Percentiles rank a stretch among this genome's conserved stretches.
These are phyloP conservation scores for Venturia aucupariae DNA, from an alignment of 2,329 filamentous ascomycete species.

Conservation along the genomic window DNA sequence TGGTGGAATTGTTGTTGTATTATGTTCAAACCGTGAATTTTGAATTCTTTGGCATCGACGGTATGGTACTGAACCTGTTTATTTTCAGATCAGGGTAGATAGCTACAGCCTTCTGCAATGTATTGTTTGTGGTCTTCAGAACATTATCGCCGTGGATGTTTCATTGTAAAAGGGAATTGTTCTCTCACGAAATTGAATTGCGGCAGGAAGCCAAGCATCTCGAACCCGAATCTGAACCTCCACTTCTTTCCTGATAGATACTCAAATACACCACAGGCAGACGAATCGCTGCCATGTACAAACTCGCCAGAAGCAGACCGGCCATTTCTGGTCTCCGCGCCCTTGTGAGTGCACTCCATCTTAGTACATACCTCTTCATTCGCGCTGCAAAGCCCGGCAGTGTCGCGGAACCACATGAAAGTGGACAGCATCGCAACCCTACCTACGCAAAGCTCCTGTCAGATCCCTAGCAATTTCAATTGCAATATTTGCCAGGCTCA, in stretches of 20 bases:
- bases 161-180: background rate
- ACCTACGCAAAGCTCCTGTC: background rate
- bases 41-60: background rate
- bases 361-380: no score
- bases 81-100: background rate
- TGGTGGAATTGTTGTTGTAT: background rate
- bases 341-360: background rate
- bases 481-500: background rate
- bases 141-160: background rate
- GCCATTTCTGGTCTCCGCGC: constrained; percentile 66
- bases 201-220: constrained; percentile 4
- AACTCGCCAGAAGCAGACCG: constrained; percentile 71
- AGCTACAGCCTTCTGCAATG: background rate
- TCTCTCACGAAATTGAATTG: background rate
- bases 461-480: background rate
- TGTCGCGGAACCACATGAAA: background rate
- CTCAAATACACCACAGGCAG: background rate
- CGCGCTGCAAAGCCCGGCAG: constrained; percentile 13
- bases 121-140: background rate
- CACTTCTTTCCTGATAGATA: background rate
- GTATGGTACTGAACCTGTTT: background rate
- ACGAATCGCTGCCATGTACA: constrained; percentile 58
- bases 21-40: background rate
- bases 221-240: background rate
- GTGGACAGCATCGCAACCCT: background rate